Evolutionary conservation across 345 rosid species (phyloP).

Genomic region (Sisymbrium irio): DNA sequence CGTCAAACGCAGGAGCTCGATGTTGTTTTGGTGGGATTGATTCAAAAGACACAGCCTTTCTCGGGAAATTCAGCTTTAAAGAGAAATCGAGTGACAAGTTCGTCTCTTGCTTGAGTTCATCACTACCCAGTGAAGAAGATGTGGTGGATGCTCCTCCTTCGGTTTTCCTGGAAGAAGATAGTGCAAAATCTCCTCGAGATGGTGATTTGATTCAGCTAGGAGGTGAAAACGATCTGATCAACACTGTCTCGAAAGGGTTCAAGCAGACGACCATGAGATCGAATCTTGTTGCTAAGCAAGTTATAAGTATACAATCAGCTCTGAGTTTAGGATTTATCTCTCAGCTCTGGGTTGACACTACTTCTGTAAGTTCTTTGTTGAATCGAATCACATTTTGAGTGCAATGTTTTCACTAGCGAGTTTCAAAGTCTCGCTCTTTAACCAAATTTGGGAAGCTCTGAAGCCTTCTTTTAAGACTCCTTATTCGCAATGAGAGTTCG

Average conservation of each 20-base stretch:
- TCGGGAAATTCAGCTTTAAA: conserved; percentile 39
- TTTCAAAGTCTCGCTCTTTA: neutral
- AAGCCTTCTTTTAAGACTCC: neutral
- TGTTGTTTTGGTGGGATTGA: neutral
- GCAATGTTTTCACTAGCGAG: neutral
- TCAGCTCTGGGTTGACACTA: conserved; percentile 80
- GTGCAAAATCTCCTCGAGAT: conserved; percentile 1
- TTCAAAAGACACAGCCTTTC: neutral
- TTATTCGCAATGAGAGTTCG: neutral
- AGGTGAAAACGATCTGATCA: conserved; percentile 1
- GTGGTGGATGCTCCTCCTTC: conserved; percentile 22
- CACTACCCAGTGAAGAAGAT: conserved; percentile 21
- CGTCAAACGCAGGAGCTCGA: neutral
- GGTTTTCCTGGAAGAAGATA: conserved; percentile 15
- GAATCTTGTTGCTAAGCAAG: conserved; percentile 79
- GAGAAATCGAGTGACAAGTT: conserved; percentile 25
- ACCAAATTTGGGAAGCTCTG: neutral
- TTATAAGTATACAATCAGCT: conserved; percentile 71
- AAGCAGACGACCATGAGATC: conserved; percentile 58
- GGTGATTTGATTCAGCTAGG: conserved; percentile 28
- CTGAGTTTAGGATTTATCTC: conserved; percentile 72
- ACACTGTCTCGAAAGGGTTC: conserved; percentile 34
- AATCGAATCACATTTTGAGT: neutral
- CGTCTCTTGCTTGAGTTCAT: conserved; percentile 13
- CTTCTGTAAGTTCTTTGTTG: conserved; percentile 43